Conservation (phyloP, 768 basidiomycete species). For the Butyriboletus loyo region DNA sequence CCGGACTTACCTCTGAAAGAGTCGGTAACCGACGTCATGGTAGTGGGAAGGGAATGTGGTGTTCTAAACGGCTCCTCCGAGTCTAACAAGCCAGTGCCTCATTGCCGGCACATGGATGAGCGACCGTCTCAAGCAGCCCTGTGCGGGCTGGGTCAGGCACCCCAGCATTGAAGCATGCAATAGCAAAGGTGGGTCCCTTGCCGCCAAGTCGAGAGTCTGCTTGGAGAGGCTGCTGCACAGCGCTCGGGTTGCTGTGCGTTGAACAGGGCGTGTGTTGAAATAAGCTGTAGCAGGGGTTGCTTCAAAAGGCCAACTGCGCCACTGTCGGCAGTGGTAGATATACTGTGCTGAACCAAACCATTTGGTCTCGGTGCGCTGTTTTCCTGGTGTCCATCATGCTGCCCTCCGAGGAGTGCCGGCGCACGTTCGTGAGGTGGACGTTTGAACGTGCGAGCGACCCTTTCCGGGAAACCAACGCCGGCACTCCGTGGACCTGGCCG, state of each 20-base stretch:
- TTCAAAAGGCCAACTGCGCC: too few relatives aligned
- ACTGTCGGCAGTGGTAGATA: neutral
- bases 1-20: neutral
- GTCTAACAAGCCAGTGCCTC: neutral
- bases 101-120: neutral
- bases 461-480: neutral
- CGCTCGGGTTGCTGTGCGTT: neutral
- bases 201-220: neutral
- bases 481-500: neutral
- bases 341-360: neutral
- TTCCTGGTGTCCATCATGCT: neutral
- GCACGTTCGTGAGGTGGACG: constrained; percentile 11
- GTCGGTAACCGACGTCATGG: neutral
- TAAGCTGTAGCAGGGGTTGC: neutral
- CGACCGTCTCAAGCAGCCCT: neutral
- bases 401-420: too few relatives aligned
- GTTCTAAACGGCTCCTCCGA: neutral
- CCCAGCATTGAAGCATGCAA: neutral
- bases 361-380: neutral
- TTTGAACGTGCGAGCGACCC: constrained; percentile 9
- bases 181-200: neutral
- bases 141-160: neutral
- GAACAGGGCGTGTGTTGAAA: neutral
- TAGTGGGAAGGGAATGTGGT: neutral
- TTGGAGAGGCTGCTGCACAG: neutral